Conservation (phyloP, 2,329 filamentous ascomycete genomes). For the Colletotrichum siamense region DNA sequence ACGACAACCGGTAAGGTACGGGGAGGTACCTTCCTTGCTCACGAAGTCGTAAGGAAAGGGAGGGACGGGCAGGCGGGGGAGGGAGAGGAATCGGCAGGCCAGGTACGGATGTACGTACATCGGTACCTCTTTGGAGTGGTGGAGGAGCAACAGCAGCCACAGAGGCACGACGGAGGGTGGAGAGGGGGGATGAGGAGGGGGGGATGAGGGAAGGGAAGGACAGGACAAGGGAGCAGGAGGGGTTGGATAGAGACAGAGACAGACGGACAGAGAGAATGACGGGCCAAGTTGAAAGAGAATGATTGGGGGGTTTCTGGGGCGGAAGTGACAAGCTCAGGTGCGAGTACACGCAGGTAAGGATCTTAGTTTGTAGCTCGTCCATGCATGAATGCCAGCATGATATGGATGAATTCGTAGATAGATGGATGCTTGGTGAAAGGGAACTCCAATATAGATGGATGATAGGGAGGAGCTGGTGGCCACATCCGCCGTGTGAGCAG, state of each 20-base stretch:
- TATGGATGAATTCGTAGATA: not conserved
- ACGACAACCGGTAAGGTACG: not conserved
- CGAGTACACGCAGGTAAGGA: not conserved
- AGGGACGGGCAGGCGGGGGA: conserved; percentile 28
- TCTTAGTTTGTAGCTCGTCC: not conserved
- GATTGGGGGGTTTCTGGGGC: not conserved
- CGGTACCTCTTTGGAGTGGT: conserved; percentile 26
- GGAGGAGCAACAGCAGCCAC: not conserved
- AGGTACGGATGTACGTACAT: not conserved
- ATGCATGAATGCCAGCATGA: not conserved
- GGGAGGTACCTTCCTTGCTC: not conserved
- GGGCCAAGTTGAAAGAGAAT: conserved; percentile 19
- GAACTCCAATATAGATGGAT: not conserved
- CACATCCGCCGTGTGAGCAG: not conserved
- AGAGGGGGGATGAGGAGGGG: conserved; percentile 1
- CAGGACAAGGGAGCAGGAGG: conserved; percentile 5
- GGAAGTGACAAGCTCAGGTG: not conserved
- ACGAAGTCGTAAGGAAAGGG: not conserved
- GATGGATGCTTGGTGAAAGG: not conserved
- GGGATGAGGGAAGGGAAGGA: not conserved
- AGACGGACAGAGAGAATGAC: conserved; percentile 6
- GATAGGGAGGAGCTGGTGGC: not conserved
- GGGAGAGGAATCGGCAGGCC: conserved; percentile 6
- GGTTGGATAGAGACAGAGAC: conserved; percentile 7
- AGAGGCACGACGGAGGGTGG: not conserved